Evolutionary conservation across 345 rosid species (phyloP).

Genomic region (Adansonia digitata): DNA sequence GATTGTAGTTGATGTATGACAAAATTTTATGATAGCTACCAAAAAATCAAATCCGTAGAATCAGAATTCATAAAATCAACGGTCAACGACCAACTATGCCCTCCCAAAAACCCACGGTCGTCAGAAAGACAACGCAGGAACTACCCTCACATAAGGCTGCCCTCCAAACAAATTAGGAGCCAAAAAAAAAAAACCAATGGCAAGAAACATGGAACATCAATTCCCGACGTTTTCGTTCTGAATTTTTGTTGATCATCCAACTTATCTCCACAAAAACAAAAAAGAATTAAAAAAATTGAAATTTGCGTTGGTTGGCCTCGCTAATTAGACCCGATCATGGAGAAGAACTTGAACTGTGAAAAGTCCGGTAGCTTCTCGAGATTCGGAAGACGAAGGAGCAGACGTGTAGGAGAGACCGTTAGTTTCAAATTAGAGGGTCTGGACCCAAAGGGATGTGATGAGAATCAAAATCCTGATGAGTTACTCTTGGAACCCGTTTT

Average conservation of each 20-base stretch:
- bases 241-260: conserved; percentile 10
- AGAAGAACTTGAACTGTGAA: conserved; percentile 17
- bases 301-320: not conserved
- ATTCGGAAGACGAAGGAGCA: conserved; percentile 9
- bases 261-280: not conserved
- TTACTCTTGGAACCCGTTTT: not conserved
- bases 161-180: conserved; percentile 3
- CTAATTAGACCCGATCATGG: conserved; percentile 10
- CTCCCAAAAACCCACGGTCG: conserved; percentile 1
- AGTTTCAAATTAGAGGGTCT: conserved; percentile 14
- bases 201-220: not conserved
- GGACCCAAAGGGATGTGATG: not conserved
- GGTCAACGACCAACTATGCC: not conserved
- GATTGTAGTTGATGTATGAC: too few relatives aligned
- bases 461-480: not conserved
- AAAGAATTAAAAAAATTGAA: not conserved
- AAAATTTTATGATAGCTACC: too few relatives aligned
- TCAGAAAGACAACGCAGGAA: not conserved
- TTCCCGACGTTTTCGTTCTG: not conserved
- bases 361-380: conserved; percentile 25
- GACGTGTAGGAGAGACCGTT: not conserved
- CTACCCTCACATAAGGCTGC: not conserved
- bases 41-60: too few relatives aligned
- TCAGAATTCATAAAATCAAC: too few relatives aligned
- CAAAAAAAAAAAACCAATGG: too few relatives aligned